Evolutionary conservation across 2,329 filamentous ascomycete genomes (phyloP), one percentile per base, ranked within the genome.

Genomic region (Herpotrichia juniperi): DNA sequence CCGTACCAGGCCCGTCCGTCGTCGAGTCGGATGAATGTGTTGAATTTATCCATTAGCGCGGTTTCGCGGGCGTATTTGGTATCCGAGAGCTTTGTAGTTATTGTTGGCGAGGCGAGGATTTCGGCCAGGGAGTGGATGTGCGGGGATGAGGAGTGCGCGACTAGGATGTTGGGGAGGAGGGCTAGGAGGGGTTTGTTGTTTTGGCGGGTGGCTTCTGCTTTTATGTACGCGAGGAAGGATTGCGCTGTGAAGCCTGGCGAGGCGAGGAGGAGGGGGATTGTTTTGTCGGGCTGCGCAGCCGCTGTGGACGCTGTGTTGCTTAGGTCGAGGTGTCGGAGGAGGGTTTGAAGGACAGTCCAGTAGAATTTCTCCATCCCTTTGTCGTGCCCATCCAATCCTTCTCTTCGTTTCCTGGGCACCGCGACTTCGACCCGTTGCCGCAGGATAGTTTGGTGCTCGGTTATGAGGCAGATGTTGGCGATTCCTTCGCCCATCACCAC

Each of bases 1-100:
- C 94, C 94, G 74, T 99, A 99, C 83, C 93, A 96, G 2, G 93
- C 93, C 50, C 89, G 85, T 2, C 90, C 90, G 59, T 97, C 93
- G 57, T 97, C 93, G 53, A 85, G 85, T 46, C 93, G 87, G 53
- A 99, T 79, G 54, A 90, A 80, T 0, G 87, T 83, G 63, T 89
- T 86, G 69, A 97, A 92, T 39, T 87, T 84, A 64, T 97, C 92
- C 86, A 99, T 92, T 54, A 91, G 80, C 31, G 82, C 83, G 1
- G 91, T 91, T 74, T 97, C 93, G 54, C 87, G 85, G 2, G 90
- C 87, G 69, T 94, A 97, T 66, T 93, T 94, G 58, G 92, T 94
- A 69, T 97, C 87, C 54, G 88, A 87, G 65, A 97, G 85, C 58
- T 89, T 88, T 1, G 83, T 82, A 45, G 88, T 81, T 8, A 97